These are phyloP conservation scores for Groenewaldozyma salmanticensis DNA, from an alignment of 805 yeast genomes.

Conservation along the genomic window DNA sequence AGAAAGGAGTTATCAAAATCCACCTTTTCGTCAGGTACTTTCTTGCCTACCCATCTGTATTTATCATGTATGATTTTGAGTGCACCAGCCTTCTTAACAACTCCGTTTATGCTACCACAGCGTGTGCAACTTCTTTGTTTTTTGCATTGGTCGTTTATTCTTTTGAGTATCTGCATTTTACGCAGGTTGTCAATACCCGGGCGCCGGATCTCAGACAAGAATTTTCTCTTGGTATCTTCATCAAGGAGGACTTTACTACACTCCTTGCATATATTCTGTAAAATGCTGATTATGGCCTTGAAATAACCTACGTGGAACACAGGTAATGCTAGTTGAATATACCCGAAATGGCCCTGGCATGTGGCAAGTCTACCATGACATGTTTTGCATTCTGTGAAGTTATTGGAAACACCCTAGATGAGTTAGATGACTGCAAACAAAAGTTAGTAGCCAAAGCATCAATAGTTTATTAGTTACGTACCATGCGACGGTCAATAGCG, in stretches of 20 bases:
- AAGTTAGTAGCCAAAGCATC: too few species aligned
- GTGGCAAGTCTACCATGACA: constrained; percentile 88
- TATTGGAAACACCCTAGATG: constrained; percentile 70
- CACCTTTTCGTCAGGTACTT: constrained; percentile 70
- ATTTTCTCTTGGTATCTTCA: constrained; percentile 59
- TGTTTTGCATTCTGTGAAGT: constrained; percentile 75
- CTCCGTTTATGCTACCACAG: constrained; percentile 90
- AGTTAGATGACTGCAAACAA: constrained; percentile 2
- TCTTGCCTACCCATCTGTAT: constrained; percentile 91
- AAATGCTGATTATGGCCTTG: constrained; percentile 76
- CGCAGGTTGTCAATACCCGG: constrained; percentile 86
- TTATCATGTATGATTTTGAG: constrained; percentile 92
- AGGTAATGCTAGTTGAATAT: constrained; percentile 83
- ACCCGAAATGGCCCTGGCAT: constrained; percentile 98
- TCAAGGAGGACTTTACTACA: constrained; percentile 74
- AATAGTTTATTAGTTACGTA: constrained; percentile 5
- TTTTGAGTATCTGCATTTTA: constrained; percentile 80
- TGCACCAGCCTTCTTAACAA: constrained; percentile 95
- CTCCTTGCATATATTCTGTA: constrained; percentile 84
- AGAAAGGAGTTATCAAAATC: constrained; percentile 84
- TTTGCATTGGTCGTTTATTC: constrained; percentile 83
- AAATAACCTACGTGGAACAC: constrained; percentile 97
- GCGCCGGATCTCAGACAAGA: constrained; percentile 67
- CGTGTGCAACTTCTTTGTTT: constrained; percentile 84
- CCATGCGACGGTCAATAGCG: constrained; percentile 83